Base-by-base conservation (phyloP, 108 stramenopile species). In the Cyclotella baltica region DNA sequence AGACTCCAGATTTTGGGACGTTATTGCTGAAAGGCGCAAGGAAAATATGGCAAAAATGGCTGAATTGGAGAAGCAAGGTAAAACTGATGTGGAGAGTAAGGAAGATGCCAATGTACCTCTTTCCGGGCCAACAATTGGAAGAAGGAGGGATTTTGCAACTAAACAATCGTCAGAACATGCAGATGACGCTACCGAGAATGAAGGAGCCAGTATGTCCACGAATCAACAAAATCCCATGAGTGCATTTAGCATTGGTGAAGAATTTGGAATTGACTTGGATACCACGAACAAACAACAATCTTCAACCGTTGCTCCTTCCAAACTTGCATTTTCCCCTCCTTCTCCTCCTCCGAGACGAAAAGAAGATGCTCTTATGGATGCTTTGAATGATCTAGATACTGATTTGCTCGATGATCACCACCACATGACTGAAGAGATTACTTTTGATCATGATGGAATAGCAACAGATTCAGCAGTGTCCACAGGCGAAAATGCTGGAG, bases 1-100 rank as follows among this genome's bases (percentile, higher is more conserved):
- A 11, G 90, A 93, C 77, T 93, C 94, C 13, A 73, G 88, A 43
- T 93, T 96, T 72, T 96, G 94, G 94, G 91, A 93, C 52, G 91
- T 93, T 11, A 92, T 96, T 86, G 83, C 86, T 22, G 61, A 53
- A 22, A 80, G 92, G 62, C 76, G 89, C 11, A 67, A 90, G 52
- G 90, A 92, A 67, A 89, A 91, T 31, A 76, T 65, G 53, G 73
- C 57, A 34, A 84, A 70, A 64, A 28, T 56, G 43, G 73, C 65
- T 22, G 78, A 78, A 59, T 23, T 73, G 59, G 82, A 86, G 18
- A 70, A 76, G 68, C 75, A 56, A 20, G 65, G 48, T 0, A 38
- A 16, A 4, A 25, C 36, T n/a, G 65, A 67, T 20, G 22, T 38
- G 13, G 57, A 75, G 37, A 35, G 28, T 16, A 67, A 66, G 23